phyloP scores from a whole-genome alignment of 768 basidiomycete species.

The Xerocomellus chrysenteron region DNA sequence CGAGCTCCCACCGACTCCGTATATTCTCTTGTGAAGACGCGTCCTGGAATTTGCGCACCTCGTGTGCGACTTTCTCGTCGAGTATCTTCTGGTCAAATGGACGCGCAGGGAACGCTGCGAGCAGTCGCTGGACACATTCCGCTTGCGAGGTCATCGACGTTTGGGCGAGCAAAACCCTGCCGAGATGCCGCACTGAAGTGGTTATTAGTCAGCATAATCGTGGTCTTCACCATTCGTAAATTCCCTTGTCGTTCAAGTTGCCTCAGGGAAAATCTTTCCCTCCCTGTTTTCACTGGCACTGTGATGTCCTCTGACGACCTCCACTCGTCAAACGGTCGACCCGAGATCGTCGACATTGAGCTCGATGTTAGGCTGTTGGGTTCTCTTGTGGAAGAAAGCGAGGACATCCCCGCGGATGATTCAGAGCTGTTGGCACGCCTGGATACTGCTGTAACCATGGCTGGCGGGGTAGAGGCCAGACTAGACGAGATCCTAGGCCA shows the following conservation, averaged over 20 bases:
- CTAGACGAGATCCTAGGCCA: constrained; percentile 61
- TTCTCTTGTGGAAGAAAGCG: constrained; percentile 29
- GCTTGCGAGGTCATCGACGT: constrained; percentile 50
- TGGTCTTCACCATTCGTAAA: no score
- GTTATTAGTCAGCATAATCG: no score
- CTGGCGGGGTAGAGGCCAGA: constrained; percentile 57
- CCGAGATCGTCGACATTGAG: constrained; percentile 25
- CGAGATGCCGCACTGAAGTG: constrained; percentile 24
- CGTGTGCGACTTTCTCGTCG: constrained; percentile 47
- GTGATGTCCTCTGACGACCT: constrained; percentile 28
- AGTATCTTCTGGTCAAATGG: constrained; percentile 50
- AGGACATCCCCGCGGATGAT: constrained; percentile 35
- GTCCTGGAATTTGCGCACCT: constrained; percentile 42
- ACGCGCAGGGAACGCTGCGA: constrained; percentile 50
- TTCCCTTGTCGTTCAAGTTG: no score
- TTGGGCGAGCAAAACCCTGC: constrained; percentile 1
- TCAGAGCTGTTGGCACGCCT: constrained; percentile 54
- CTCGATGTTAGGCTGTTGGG: constrained; percentile 38
- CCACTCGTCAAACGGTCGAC: constrained; percentile 10
- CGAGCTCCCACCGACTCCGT: constrained; percentile 74
- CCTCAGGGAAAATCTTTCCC: no score
- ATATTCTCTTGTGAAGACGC: constrained; percentile 55
- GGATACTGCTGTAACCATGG: constrained; percentile 57
- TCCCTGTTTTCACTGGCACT: no score
- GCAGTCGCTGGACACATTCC: constrained; percentile 48